These are phyloP conservation scores for Dinochytrium kinnereticum DNA, from an alignment of 371 early-diverging fungal species.

Conservation along the genomic window DNA sequence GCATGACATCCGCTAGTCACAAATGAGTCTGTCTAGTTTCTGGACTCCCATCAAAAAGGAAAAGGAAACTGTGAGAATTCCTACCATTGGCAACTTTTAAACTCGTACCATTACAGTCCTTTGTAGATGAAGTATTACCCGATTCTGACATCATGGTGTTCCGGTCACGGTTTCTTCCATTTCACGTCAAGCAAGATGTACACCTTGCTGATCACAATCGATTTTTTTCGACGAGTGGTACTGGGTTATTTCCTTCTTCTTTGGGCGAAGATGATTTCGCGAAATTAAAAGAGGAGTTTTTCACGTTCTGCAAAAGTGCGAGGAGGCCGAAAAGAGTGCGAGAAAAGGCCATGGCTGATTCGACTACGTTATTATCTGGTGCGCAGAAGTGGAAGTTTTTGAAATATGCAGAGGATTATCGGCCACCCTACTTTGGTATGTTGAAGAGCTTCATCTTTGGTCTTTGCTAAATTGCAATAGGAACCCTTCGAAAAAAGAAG, in stretches of 20 bases:
- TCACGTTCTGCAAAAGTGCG: neutral
- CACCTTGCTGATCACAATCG: neutral
- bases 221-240: neutral
- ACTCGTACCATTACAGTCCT: too few species aligned
- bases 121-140: neutral
- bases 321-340: slow-evolving; percentile 37
- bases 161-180: slow-evolving; percentile 1
- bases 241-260: too few species aligned
- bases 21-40: slow-evolving; percentile 10
- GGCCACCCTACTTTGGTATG: slow-evolving; percentile 80
- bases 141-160: neutral
- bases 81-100: too few species aligned
- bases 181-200: slow-evolving; percentile 1
- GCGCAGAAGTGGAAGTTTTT: slow-evolving; percentile 66
- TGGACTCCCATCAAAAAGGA: neutral
- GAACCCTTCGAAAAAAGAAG: slow-evolving; percentile 74
- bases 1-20: too few species aligned
- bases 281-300: neutral
- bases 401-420: slow-evolving; percentile 71
- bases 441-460: neutral
- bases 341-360: slow-evolving; percentile 33
- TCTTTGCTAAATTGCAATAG: slow-evolving; percentile 34
- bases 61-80: too few species aligned
- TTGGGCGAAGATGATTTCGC: neutral
- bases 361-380: neutral